These are phyloP conservation scores for Eucalyptus virginea DNA, from an alignment of 345 rosid genomes.

Conservation along the genomic window DNA sequence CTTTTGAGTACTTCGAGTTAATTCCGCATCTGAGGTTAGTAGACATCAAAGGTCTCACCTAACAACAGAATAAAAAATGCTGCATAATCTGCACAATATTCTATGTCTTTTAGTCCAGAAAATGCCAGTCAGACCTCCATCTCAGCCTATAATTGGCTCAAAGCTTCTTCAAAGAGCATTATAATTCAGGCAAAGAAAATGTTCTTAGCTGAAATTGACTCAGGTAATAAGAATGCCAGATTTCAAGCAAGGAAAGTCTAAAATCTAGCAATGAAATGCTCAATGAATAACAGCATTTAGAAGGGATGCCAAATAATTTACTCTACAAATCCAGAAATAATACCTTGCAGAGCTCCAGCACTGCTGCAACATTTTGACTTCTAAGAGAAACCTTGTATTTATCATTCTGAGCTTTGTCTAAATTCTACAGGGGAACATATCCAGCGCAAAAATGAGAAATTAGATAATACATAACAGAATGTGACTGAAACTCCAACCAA, in stretches of 20 bases:
- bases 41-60: neutral
- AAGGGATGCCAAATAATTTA: neutral
- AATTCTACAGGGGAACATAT: conserved; percentile 37
- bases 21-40: neutral
- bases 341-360: conserved; percentile 89
- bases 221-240: neutral
- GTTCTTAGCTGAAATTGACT: neutral
- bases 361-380: conserved; percentile 54
- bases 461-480: neutral
- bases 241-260: neutral
- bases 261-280: neutral
- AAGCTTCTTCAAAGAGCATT: neutral
- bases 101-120: neutral
- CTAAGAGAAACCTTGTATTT: conserved; percentile 60
- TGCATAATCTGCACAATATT: neutral
- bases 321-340: neutral
- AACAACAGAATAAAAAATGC: neutral
- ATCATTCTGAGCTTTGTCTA: conserved; percentile 51
- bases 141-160: neutral
- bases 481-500: neutral
- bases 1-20: neutral
- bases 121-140: neutral
- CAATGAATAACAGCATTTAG: neutral
- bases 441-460: neutral
- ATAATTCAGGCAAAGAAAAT: neutral